These are phyloP conservation scores for Diplocarpon rosae DNA, from an alignment of 2,329 filamentous ascomycete genomes.

Conservation along the genomic window DNA sequence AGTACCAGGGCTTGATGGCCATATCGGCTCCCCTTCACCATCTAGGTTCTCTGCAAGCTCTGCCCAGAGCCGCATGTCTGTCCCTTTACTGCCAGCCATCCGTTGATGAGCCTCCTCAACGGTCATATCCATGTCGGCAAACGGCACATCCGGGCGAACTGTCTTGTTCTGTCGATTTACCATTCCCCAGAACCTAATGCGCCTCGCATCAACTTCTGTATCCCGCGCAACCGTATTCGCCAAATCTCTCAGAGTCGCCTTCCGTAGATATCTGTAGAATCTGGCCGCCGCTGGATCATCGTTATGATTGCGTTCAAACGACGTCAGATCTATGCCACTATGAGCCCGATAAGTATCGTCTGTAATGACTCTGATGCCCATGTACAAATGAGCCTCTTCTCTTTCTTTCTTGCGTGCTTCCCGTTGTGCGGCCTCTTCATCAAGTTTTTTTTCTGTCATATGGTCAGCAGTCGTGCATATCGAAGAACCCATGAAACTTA, in stretches of 20 bases:
- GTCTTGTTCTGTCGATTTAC: slow-evolving; percentile 98
- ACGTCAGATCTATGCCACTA: slow-evolving; percentile 73
- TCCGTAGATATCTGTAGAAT: slow-evolving; percentile 60
- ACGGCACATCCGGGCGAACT: slow-evolving; percentile 76
- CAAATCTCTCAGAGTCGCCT: slow-evolving; percentile 69
- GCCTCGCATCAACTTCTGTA: slow-evolving; percentile 53
- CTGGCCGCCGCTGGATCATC: slow-evolving; percentile 58
- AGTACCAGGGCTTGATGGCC: slow-evolving; percentile 53
- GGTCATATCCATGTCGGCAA: slow-evolving; percentile 66
- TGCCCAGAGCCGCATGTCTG: slow-evolving; percentile 71
- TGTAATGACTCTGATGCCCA: slow-evolving; percentile 71
- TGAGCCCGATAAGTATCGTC: slow-evolving; percentile 72
- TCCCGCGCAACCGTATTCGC: slow-evolving; percentile 60
- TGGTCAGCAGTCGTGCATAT: slow-evolving; percentile 18
- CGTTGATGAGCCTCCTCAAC: slow-evolving; percentile 63
- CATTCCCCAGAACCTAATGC: slow-evolving; percentile 87
- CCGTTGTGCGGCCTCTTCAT: slow-evolving; percentile 67
- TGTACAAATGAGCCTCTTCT: slow-evolving; percentile 89
- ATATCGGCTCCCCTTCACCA: slow-evolving; percentile 57
- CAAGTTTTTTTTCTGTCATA: slow-evolving; percentile 53
- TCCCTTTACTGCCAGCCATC: slow-evolving; percentile 55
- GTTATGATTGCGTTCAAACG: slow-evolving; percentile 46
- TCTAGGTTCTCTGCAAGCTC: slow-evolving; percentile 62
- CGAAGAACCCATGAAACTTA: slow-evolving; percentile 32
- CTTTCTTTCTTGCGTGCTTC: slow-evolving; percentile 77